A percentile compares a stretch with the other conserved stretches of the same genome.
Evolutionary conservation across 148 eudicot genomes (phyloP).

Genomic region (Hydrangea macrophylla): DNA sequence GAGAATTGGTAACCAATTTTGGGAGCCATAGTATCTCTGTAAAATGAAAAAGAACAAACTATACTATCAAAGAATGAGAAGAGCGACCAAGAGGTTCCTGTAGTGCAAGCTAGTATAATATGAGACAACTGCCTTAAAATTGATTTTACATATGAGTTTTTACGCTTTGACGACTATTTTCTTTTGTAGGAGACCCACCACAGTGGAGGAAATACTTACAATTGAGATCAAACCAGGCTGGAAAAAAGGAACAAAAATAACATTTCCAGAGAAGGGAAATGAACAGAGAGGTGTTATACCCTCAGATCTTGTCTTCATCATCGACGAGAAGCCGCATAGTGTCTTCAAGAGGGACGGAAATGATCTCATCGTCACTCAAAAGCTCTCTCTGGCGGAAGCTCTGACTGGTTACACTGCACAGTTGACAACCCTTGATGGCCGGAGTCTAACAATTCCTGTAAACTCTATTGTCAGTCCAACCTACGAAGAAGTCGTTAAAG

Average conservation of each 20-base stretch:
- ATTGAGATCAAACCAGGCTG: conserved; percentile 80
- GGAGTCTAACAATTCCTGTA: conserved; percentile 48
- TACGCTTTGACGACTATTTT: background rate
- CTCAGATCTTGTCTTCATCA: conserved; percentile 66
- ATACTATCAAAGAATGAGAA: background rate
- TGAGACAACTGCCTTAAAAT: background rate
- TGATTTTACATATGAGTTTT: background rate
- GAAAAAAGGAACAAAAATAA: conserved; percentile 80
- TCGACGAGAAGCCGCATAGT: conserved; percentile 74
- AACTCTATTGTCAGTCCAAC: conserved; percentile 51
- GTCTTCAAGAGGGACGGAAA: conserved; percentile 63
- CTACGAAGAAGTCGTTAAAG: conserved; percentile 69
- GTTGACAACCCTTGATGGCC: conserved; percentile 62
- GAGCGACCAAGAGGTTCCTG: background rate
- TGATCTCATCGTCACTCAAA: conserved; percentile 58
- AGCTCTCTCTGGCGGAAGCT: conserved; percentile 66
- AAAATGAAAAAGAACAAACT: too few relatives aligned
- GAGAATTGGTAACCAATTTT: too few relatives aligned
- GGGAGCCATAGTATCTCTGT: too few relatives aligned
- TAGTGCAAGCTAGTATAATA: background rate
- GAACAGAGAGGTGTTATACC: conserved; percentile 71
- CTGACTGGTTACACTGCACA: conserved; percentile 69
- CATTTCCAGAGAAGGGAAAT: conserved; percentile 70
- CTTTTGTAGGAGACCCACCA: conserved; percentile 48
- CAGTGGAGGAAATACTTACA: conserved; percentile 66